Evolutionary conservation across 1,284 basidiomycete species (phyloP).

Genomic region (Ceratobasidium sp.): DNA sequence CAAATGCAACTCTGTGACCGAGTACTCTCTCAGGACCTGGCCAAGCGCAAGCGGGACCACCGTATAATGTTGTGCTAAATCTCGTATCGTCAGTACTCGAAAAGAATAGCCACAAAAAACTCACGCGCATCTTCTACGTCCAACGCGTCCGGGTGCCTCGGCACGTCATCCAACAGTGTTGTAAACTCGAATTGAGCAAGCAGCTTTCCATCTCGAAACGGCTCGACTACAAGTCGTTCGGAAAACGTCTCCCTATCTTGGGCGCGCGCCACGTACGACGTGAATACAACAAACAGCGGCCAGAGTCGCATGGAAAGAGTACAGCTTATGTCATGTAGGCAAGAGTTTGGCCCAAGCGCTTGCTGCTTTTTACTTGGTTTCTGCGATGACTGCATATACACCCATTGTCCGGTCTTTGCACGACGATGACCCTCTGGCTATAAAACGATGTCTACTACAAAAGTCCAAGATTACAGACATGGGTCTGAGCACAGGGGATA

Average conservation of each 20-base stretch:
- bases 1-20: slow-evolving; percentile 87
- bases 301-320: slow-evolving; percentile 26
- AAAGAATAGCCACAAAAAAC: slow-evolving; percentile 47
- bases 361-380: not conserved
- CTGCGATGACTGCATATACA: slow-evolving; percentile 42
- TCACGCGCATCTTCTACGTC: slow-evolving; percentile 67
- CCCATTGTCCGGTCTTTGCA: slow-evolving; percentile 13
- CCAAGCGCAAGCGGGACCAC: slow-evolving; percentile 88
- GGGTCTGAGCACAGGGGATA: slow-evolving; percentile 28
- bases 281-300: slow-evolving; percentile 24
- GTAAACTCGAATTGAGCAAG: slow-evolving; percentile 87
- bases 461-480: slow-evolving; percentile 10
- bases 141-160: slow-evolving; percentile 66
- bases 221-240: slow-evolving; percentile 79
- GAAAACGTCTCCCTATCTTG: slow-evolving; percentile 41
- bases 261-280: slow-evolving; percentile 19
- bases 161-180: slow-evolving; percentile 69
- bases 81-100: not conserved
- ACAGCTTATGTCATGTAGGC: slow-evolving; percentile 17
- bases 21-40: slow-evolving; percentile 86
- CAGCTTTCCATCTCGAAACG: slow-evolving; percentile 87
- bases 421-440: slow-evolving; percentile 16
- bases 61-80: slow-evolving; percentile 80
- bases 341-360: slow-evolving; percentile 11
- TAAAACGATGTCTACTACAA: slow-evolving; percentile 25